These are phyloP conservation scores for Leishmania gerbilli DNA, from an alignment of 208 protist genomes.

Conservation along the genomic window DNA sequence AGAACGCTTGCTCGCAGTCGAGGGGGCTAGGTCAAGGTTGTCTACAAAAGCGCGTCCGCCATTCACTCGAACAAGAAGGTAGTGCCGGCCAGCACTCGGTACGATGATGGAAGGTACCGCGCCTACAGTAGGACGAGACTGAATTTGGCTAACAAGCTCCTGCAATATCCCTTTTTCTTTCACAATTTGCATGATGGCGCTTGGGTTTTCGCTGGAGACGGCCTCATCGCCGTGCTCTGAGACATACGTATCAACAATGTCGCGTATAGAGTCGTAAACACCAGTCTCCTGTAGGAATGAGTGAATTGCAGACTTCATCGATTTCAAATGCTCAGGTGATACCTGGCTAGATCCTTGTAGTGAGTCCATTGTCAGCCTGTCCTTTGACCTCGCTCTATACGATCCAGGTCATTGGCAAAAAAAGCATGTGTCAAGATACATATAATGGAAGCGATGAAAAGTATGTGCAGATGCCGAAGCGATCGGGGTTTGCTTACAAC, in stretches of 20 bases:
- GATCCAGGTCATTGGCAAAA: neutral
- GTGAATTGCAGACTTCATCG: constrained; percentile 84
- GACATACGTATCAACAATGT: constrained; percentile 89
- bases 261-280: constrained; percentile 89
- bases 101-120: constrained; percentile 11
- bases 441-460: neutral
- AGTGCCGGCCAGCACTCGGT: constrained; percentile 48
- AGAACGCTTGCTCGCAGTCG: constrained; percentile 37
- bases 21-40: constrained; percentile 69
- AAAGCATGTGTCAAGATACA: neutral
- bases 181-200: constrained; percentile 84
- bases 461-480: neutral
- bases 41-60: constrained; percentile 92
- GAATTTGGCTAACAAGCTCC: constrained; percentile 61
- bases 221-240: constrained; percentile 53
- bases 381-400: neutral
- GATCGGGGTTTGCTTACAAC: neutral
- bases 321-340: constrained; percentile 54
- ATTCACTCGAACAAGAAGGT: constrained; percentile 79
- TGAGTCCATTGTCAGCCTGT: constrained; percentile 25
- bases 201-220: constrained; percentile 37
- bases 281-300: constrained; percentile 75
- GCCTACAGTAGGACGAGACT: constrained; percentile 24
- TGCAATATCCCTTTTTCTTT: constrained; percentile 86
- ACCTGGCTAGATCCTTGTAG: constrained; percentile 29